Base-by-base conservation (phyloP, 2,329 filamentous ascomycete species). In the Parafenestella ontariensis region DNA sequence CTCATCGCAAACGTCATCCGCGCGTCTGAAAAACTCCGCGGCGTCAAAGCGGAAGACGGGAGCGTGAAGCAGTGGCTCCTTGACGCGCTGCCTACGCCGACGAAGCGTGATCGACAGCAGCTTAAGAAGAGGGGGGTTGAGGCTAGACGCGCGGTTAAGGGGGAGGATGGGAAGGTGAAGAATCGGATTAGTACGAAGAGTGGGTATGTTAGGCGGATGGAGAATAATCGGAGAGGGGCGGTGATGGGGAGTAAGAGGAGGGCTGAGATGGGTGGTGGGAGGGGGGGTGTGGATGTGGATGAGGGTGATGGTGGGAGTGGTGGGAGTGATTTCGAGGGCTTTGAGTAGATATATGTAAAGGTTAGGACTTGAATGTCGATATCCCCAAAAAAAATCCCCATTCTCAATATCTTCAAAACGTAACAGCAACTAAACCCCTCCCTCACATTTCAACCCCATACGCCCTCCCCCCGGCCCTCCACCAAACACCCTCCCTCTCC, bases 1-100 rank as follows among this genome's bases (percentile, higher is more conserved):
- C 91, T 87, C 59, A 90, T 99, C 24, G 95, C 93, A 29, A 97
- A 97, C 69, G 91, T 98, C 29, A 96, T 99, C 60, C 86, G 90
- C 0, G 85, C 87, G 20, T 92, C 89, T 62, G 91, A 97, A 76
- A 90, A 87, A 75, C 84, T 92, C 67, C 78, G 82, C 5, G 79
- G 78, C 0, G 74, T 76, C 7, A 45, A 44, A 0, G 71, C 59
- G 4, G 72, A 59, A 1, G 80, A 81, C 2, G 82, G 79, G 0
- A 81, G 83, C 21, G 83, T 84, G 0, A 77, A 80, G 52, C 65
- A 75, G 54, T 98, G 94, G 93, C 80, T 99, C 46, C 81, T 98
- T 5, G 90, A 96, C 72, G 89, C 91, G 2, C 81, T 99, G 59
- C 95, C 95, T 0, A 89, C 89, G 59, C 86, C 95, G 18, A 88